Base-by-base conservation (phyloP, 2,329 filamentous ascomycete species). In the Cadophora sp. region DNA sequence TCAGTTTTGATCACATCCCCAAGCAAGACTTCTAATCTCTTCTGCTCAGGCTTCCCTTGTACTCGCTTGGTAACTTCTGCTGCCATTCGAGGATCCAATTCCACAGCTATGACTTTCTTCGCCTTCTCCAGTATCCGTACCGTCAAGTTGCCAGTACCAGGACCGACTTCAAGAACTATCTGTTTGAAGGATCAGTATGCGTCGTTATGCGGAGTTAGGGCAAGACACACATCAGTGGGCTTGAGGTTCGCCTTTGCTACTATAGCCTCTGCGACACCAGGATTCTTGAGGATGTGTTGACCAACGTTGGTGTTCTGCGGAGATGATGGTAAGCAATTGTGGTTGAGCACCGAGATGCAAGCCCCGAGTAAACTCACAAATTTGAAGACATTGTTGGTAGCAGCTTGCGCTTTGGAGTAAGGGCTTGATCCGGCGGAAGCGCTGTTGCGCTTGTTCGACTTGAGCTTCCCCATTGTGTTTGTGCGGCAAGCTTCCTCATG, bases 1-100 rank as follows among this genome's bases (percentile, higher is more conserved):
- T 80, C 89, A 11, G 92, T 91, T 83, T 97, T 97, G 79, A 97
- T 96, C 56, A 95, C 93, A 80, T 98, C 96, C 50, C 96, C 96
- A 8, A 99, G 83, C 60, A 97, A 83, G 45, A 98, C 89, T 73
- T 97, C 94, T 45, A 99, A 83, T 71, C 93, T 89, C 78, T 93
- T 94, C 77, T 92, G 90, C 73, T 91, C 86, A 0, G 94, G 93
- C 51, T 90, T 96, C 22, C 93, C 94, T 80, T 97, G 94, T 9
- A 98, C 94, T 75, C 95, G 91, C 81, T 96, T 94, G 55, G 93
- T 96, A 70, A 97, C 87, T 81, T 98, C 96, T 67, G 95, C 95
- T 14, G 75, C 74, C 96, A 98, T 98, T 76, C 96, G 87, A 22
- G 96, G 94, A 81, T 99, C 96, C 78, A 97, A 86, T 82, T 99